Percentiles rank a stretch among this genome's conserved stretches.
These are phyloP conservation scores for Debaryomyces hansenii DNA, from an alignment of 805 yeast species.

Conservation along the genomic window DNA sequence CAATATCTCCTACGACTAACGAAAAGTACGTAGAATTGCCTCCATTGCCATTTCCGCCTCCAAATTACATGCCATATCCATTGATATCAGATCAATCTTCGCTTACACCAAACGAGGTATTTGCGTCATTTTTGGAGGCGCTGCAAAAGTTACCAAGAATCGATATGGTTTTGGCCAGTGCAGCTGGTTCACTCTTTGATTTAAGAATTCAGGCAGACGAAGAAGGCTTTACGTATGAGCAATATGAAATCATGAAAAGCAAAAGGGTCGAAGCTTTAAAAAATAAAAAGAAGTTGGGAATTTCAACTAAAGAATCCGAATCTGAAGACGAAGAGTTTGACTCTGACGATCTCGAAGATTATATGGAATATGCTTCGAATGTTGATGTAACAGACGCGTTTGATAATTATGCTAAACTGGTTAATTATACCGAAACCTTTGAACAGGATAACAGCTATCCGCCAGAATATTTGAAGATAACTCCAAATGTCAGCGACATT, in stretches of 20 bases:
- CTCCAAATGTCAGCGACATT: slow-evolving; percentile 10
- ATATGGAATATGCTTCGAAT: slow-evolving; percentile 20
- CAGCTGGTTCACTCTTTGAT: slow-evolving; percentile 44
- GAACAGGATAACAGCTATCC: slow-evolving; percentile 5
- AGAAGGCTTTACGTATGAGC: slow-evolving; percentile 29
- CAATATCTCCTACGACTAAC: not conserved
- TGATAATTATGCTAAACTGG: slow-evolving; percentile 15
- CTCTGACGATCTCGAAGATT: slow-evolving; percentile 19
- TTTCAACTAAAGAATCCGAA: not conserved
- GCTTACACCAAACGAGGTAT: slow-evolving; percentile 36
- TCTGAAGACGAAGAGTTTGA: slow-evolving; percentile 1
- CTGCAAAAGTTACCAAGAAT: slow-evolving; percentile 35
- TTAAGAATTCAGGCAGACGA: slow-evolving; percentile 30
- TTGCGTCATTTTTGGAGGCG: slow-evolving; percentile 35
- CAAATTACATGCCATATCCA: slow-evolving; percentile 46
- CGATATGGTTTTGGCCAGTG: slow-evolving; percentile 48
- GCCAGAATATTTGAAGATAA: slow-evolving; percentile 3
- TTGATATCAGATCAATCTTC: slow-evolving; percentile 34
- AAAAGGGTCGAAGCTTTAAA: not conserved
- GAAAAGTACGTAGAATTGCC: slow-evolving; percentile 23
- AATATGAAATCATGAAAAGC: slow-evolving; percentile 11
- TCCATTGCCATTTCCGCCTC: slow-evolving; percentile 47
- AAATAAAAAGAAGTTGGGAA: not conserved
- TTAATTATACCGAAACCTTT: not conserved
- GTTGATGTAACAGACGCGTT: slow-evolving; percentile 21